Evolutionary conservation across 306 rosid genomes (phyloP), one percentile per base, ranked within the genome.

Genomic region (Trifolium subterraneum): DNA sequence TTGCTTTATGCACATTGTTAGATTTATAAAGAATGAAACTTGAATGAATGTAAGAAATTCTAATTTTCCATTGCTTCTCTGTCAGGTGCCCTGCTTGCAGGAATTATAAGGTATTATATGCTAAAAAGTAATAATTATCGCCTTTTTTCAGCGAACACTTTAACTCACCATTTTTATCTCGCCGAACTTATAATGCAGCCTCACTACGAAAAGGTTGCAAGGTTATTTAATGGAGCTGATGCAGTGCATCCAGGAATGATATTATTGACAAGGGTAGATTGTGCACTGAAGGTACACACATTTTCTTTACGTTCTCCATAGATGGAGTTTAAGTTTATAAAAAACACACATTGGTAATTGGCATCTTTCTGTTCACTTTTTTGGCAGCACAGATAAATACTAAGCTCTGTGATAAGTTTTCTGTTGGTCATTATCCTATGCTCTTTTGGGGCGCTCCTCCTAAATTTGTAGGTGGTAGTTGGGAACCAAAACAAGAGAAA

Each of bases 61-160:
- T 79, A 29, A 82, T 80, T 66, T 69, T 58, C 68, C 70, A 33
- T 45, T 73, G 15, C 73, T 85, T 74, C 20, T 72, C 47, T 75
- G 44, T 13, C 87, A 94, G 99, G 99, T 94, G 96, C 65, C 99
- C 99, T 67, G 97, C 99, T 45, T 94, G 99, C 89, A 86, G 97
- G 75, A 91, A 94, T 76, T 92, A 94, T 74, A 94, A 94, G 99
- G 99, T 94, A 83, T 74, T 72, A 27, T 42, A 52, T 64, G 23
- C 64, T 70, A 12, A 67, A 78, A 75, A 58, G 31, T 41, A 33
- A 55, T 47, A 25, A 13, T 16, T 3, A 27, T 42, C 7, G 14
- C 0, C 35, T 64, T 47, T 48, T 71, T 51, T 70, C 16, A 64
- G 48, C 52, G 11, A 62, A 69, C 8, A 19, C 48, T 66, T 54